phyloP scores from a whole-genome alignment of 208 protist species.

The Trypanosoma vivax region DNA sequence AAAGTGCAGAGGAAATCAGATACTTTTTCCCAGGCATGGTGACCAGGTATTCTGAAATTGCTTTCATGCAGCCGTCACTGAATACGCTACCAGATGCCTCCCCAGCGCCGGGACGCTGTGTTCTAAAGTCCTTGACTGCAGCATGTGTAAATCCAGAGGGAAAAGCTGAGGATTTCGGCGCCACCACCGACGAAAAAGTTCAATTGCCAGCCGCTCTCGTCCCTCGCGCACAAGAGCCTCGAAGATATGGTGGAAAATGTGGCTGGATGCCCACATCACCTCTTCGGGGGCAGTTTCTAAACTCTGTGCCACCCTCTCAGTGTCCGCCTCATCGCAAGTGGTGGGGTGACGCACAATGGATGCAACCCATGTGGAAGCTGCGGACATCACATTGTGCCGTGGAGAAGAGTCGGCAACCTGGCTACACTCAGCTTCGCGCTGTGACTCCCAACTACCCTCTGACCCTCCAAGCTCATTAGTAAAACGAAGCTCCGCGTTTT shows the following conservation, averaged over 20 bases:
- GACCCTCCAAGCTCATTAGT: too few relatives aligned
- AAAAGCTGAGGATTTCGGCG: slow-evolving; percentile 59
- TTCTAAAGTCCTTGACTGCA: slow-evolving; percentile 1
- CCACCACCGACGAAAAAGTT: slow-evolving; percentile 70
- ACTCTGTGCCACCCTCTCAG: not conserved
- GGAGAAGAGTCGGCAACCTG: too few relatives aligned
- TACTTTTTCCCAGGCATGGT: slow-evolving; percentile 29
- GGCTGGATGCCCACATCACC: slow-evolving; percentile 34
- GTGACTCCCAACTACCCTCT: not conserved
- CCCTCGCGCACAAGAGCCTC: slow-evolving; percentile 28
- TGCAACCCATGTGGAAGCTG: too few relatives aligned
- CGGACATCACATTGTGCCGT: too few relatives aligned
- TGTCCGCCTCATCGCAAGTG: slow-evolving; percentile 4
- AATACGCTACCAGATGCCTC: not conserved
- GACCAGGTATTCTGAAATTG: slow-evolving; percentile 14
- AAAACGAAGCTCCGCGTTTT: slow-evolving; percentile 7
- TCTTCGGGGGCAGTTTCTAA: slow-evolving; percentile 12
- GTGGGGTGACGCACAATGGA: too few relatives aligned
- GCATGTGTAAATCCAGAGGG: slow-evolving; percentile 37
- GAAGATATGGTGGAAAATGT: slow-evolving; percentile 51
- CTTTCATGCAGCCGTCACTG: not conserved
- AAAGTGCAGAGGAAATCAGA: slow-evolving; percentile 31
- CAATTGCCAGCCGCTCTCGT: slow-evolving; percentile 24
- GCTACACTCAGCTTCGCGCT: not conserved
- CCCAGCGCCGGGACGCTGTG: too few relatives aligned